phyloP scores from a whole-genome alignment of 306 rosid species.

The Sindora glabra region DNA sequence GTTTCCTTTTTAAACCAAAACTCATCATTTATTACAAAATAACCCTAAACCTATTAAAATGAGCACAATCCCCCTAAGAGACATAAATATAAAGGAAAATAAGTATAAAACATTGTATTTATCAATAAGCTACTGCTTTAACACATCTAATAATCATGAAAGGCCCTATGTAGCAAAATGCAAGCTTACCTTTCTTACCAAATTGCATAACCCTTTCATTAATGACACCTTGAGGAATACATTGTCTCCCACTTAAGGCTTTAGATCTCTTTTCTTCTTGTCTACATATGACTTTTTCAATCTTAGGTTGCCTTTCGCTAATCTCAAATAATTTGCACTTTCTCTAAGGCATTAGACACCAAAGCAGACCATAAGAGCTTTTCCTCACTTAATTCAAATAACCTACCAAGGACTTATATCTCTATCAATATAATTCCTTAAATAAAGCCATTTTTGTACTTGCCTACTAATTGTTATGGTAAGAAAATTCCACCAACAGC shows the following conservation, averaged over 20 bases:
- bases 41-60: too few relatives aligned
- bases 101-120: too few relatives aligned
- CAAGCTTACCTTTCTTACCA: background rate
- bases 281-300: background rate
- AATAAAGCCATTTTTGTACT: background rate
- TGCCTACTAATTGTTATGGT: too few relatives aligned
- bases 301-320: background rate
- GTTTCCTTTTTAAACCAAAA: too few relatives aligned
- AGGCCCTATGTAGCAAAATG: background rate
- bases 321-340: background rate
- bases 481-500: background rate
- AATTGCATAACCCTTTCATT: background rate
- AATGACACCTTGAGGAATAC: background rate
- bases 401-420: background rate
- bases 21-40: too few relatives aligned
- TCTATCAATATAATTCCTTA: background rate
- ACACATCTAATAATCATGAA: background rate
- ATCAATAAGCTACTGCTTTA: background rate
- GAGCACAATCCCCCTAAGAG: too few relatives aligned
- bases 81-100: too few relatives aligned
- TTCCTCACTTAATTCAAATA: background rate
- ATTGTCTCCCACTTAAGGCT: background rate
- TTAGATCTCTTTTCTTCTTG: background rate
- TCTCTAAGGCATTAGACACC: background rate
- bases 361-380: background rate